phyloP scores from a whole-genome alignment of 805 yeast species.

The Starmerella vaccinii region DNA sequence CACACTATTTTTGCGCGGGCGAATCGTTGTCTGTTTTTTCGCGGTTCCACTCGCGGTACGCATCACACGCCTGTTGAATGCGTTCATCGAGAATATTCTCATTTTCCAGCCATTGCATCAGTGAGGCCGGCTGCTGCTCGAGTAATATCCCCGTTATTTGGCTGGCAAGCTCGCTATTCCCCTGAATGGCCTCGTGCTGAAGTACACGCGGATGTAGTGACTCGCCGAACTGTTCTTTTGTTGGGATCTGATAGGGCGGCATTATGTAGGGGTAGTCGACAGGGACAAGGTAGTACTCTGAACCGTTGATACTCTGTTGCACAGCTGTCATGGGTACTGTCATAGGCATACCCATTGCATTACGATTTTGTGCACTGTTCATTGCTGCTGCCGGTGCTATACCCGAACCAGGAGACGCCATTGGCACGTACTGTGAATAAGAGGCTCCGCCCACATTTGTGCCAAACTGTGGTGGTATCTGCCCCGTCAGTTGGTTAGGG shows the following conservation, averaged over 20 bases:
- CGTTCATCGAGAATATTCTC: constrained; percentile 73
- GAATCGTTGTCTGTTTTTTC: neutral
- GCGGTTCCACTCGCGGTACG: constrained; percentile 41
- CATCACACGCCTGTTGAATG: constrained; percentile 82
- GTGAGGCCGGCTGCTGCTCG: constrained; percentile 78
- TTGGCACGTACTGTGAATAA: neutral
- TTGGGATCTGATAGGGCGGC: neutral
- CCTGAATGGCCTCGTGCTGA: constrained; percentile 66
- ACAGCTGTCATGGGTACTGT: neutral
- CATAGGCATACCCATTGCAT: constrained; percentile 2
- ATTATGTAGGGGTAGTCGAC: constrained; percentile 1
- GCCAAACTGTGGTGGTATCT: neutral
- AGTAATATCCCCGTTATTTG: constrained; percentile 92
- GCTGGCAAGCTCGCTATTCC: constrained; percentile 76
- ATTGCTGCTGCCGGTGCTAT: neutral
- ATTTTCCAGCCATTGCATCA: constrained; percentile 73
- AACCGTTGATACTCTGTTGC: neutral
- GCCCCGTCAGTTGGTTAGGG: neutral
- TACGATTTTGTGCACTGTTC: neutral
- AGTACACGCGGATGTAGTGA: constrained; percentile 79
- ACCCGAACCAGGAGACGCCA: neutral
- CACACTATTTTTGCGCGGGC: neutral
- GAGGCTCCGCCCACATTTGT: neutral
- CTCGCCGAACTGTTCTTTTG: constrained; percentile 52
- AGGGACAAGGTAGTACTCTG: constrained; percentile 3